phyloP scores from a whole-genome alignment of 225 moss, liverwort and hornwort genomes.

The Sphagnum tenellum region DNA sequence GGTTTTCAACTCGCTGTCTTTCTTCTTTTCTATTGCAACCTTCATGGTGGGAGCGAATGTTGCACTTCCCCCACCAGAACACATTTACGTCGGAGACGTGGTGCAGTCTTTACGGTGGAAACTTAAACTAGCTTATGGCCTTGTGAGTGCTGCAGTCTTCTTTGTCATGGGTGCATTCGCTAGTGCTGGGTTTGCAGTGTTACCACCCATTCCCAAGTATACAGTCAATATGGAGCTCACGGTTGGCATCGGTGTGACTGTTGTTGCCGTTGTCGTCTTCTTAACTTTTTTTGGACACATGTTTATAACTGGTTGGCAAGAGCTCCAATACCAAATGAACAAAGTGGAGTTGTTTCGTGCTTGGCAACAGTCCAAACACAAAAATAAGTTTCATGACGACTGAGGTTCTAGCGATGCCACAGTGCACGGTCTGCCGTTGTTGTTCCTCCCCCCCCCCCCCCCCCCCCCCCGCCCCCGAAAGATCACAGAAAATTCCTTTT shows the following conservation, averaged over 20 bases:
- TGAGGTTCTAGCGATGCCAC: too few species aligned
- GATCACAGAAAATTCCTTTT: too few species aligned
- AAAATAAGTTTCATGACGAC: too few species aligned
- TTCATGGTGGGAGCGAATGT: constrained; percentile 22
- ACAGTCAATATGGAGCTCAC: constrained; percentile 21
- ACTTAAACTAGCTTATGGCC: constrained; percentile 10
- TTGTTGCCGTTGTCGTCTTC: background rate
- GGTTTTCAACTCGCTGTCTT: constrained; percentile 30
- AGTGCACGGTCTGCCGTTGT: too few species aligned
- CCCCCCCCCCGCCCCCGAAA: too few species aligned
- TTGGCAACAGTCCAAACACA: too few species aligned
- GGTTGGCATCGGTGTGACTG: constrained; percentile 10
- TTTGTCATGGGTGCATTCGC: constrained; percentile 28
- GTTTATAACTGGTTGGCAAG: too few species aligned
- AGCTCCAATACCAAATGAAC: too few species aligned
- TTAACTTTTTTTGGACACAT: too few species aligned
- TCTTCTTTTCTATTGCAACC: constrained; percentile 25
- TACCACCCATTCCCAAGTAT: constrained; percentile 21
- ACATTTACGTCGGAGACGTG: constrained; percentile 12
- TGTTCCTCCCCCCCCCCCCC: too few species aligned
- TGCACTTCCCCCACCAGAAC: constrained; percentile 6
- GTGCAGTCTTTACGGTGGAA: constrained; percentile 13
- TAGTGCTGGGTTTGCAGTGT: constrained; percentile 24
- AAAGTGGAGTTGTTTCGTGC: too few species aligned
- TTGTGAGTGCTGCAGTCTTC: constrained; percentile 14